These are phyloP conservation scores for Cryptosporidium bovis DNA, from an alignment of 169 alveolate species.

Conservation along the genomic window DNA sequence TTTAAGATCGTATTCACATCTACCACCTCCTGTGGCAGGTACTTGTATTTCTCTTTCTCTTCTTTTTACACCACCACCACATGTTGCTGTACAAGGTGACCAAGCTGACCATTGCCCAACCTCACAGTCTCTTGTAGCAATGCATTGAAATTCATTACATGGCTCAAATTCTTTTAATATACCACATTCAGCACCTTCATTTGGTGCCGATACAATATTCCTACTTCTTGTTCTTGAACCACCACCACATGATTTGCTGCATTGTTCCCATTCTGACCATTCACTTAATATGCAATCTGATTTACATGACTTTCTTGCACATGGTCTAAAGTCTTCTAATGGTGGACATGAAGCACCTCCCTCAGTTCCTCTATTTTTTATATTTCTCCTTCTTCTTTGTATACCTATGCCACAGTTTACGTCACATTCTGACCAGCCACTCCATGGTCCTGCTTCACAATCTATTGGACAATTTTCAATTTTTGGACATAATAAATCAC, in stretches of 20 bases:
- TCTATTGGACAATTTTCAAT: slow-evolving; percentile 50
- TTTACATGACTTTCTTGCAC: slow-evolving; percentile 63
- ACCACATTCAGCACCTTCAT: slow-evolving; percentile 76
- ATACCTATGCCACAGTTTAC: slow-evolving; percentile 75
- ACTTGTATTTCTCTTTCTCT: slow-evolving; percentile 76
- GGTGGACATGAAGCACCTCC: slow-evolving; percentile 73
- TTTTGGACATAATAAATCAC: slow-evolving; percentile 1
- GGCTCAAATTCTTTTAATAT: slow-evolving; percentile 74
- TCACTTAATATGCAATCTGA: slow-evolving; percentile 76
- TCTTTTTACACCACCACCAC: slow-evolving; percentile 81
- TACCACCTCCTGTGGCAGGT: slow-evolving; percentile 65
- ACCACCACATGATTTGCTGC: slow-evolving; percentile 80
- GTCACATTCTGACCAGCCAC: slow-evolving; percentile 79
- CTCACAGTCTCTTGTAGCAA: slow-evolving; percentile 78
- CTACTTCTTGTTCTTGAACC: slow-evolving; percentile 68
- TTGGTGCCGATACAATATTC: slow-evolving; percentile 35
- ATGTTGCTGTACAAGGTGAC: slow-evolving; percentile 78
- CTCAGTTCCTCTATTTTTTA: slow-evolving; percentile 68
- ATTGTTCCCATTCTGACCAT: slow-evolving; percentile 79
- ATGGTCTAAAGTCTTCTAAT: slow-evolving; percentile 66
- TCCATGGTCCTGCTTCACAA: slow-evolving; percentile 79
- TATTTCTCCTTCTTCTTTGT: slow-evolving; percentile 68
- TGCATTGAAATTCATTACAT: slow-evolving; percentile 70
- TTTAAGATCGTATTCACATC: slow-evolving; percentile 47
- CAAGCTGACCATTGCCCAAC: slow-evolving; percentile 80